phyloP scores from a whole-genome alignment of 352 stramenopile species.

The Phytophthora colocasiae region DNA sequence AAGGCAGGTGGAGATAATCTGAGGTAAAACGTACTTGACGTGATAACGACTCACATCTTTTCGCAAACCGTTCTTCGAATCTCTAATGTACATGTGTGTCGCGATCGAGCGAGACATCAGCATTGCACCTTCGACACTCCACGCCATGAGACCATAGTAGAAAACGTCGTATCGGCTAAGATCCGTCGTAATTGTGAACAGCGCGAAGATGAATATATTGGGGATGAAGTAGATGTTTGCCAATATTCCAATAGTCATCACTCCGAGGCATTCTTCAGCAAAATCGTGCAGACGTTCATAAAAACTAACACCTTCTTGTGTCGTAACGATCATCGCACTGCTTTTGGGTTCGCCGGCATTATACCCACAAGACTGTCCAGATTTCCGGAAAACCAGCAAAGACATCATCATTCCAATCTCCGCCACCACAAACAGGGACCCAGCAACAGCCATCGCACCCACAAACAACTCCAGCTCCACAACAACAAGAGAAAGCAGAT shows the following conservation, averaged over 20 bases:
- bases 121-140: constrained; percentile 51
- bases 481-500: constrained; percentile 79
- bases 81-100: constrained; percentile 54
- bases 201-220: constrained; percentile 48
- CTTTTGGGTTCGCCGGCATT: neutral
- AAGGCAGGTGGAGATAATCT: constrained; percentile 35
- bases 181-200: constrained; percentile 52
- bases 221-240: constrained; percentile 73
- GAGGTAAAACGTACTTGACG: constrained; percentile 56
- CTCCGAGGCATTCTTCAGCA: constrained; percentile 54
- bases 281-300: constrained; percentile 43
- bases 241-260: constrained; percentile 48
- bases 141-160: constrained; percentile 44
- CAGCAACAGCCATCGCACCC: no score
- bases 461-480: constrained; percentile 82
- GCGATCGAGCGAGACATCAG: constrained; percentile 55
- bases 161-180: constrained; percentile 35
- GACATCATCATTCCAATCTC: constrained; percentile 80
- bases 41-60: constrained; percentile 46
- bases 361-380: neutral
- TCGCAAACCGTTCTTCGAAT: constrained; percentile 53
- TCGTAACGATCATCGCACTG: neutral
- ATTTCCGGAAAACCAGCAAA: constrained; percentile 14
- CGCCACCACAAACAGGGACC: constrained; percentile 10
- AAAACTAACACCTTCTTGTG: constrained; percentile 1